phyloP scores from a whole-genome alignment of 805 yeast species.

The Ogataea dorogensis region DNA sequence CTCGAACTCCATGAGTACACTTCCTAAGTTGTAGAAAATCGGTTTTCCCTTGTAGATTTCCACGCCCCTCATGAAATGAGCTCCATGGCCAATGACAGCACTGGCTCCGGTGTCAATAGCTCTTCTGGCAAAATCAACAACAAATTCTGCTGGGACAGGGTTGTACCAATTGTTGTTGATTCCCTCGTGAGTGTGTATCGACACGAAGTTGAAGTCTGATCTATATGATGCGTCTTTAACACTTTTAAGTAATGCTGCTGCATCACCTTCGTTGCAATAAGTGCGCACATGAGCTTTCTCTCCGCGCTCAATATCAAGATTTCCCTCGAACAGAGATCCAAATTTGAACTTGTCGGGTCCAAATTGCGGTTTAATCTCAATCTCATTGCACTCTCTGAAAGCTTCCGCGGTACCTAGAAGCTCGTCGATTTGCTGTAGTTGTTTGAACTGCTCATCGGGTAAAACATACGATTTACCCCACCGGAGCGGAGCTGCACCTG shows the following conservation, averaged over 20 bases:
- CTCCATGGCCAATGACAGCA: constrained; percentile 32
- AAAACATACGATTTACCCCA: constrained; percentile 29
- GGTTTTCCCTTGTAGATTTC: constrained; percentile 30
- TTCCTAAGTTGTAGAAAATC: constrained; percentile 30
- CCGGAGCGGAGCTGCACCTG: constrained; percentile 31
- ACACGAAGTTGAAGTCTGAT: constrained; percentile 28
- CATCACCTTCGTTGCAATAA: constrained; percentile 24
- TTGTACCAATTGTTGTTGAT: constrained; percentile 34
- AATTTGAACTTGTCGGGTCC: constrained; percentile 26
- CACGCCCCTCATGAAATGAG: constrained; percentile 32
- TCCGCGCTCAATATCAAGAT: constrained; percentile 26
- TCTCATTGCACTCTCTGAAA: constrained; percentile 30
- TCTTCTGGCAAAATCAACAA: constrained; percentile 27
- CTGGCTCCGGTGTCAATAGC: constrained; percentile 30
- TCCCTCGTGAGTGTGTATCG: constrained; percentile 32
- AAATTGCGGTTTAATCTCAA: constrained; percentile 29
- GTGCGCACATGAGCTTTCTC: constrained; percentile 29
- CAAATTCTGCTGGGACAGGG: constrained; percentile 28
- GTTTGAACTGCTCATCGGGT: constrained; percentile 27
- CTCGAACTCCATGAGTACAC: constrained; percentile 31
- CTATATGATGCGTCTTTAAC: constrained; percentile 26
- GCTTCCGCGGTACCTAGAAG: constrained; percentile 31
- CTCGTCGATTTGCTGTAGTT: constrained; percentile 29
- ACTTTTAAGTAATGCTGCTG: constrained; percentile 23
- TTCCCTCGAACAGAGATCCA: constrained; percentile 31